phyloP scores from a whole-genome alignment of 2,329 filamentous ascomycete genomes.

The Didymella sp. region DNA sequence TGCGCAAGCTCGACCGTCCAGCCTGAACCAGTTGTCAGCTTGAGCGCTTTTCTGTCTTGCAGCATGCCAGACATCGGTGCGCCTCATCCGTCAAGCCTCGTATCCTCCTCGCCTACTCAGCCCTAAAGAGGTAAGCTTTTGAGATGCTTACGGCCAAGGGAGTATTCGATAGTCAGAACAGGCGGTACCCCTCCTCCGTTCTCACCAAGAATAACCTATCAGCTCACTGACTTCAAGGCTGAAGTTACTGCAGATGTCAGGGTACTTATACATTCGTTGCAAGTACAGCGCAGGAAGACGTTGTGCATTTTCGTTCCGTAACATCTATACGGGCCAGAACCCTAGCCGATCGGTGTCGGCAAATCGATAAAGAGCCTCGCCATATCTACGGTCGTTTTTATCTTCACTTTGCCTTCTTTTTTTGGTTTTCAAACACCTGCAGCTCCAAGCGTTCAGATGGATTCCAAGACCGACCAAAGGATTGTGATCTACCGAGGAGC shows the following conservation, averaged over 20 bases:
- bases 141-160: conserved; percentile 6
- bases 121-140: conserved; percentile 13
- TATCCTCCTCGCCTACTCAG: conserved; percentile 10
- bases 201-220: conserved; percentile 6
- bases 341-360: background rate
- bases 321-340: background rate
- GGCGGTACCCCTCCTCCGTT: conserved; percentile 5
- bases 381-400: background rate
- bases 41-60: background rate
- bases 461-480: conserved; percentile 5
- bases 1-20: background rate
- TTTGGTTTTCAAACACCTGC: background rate
- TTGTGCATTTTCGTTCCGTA: background rate
- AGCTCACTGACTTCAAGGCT: background rate
- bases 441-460: background rate
- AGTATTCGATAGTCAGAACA: conserved; percentile 4
- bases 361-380: background rate
- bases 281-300: background rate
- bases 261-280: conserved; percentile 3
- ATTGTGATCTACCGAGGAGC: conserved; percentile 61
- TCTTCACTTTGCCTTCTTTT: background rate
- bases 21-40: background rate
- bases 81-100: conserved; percentile 3
- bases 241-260: background rate
- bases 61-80: background rate